Evolutionary conservation across 495 filamentous ascomycete species (phyloP).

Genomic region (Trichoderma erinaceum): DNA sequence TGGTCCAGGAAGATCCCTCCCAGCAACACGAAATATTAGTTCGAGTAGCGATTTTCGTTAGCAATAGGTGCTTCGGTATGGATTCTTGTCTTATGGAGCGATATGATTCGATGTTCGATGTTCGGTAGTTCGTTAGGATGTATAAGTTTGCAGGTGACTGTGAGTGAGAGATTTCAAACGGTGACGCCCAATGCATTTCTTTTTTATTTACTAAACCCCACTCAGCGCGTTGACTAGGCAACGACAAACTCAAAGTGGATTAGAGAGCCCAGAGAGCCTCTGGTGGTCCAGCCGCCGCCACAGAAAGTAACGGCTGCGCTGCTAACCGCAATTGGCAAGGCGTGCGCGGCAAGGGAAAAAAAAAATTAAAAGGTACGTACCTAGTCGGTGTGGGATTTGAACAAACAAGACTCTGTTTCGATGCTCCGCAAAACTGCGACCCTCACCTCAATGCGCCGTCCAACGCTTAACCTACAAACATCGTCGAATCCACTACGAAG

Average conservation of each 20-base stretch:
- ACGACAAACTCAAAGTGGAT: not conserved
- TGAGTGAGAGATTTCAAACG: conserved; percentile 16
- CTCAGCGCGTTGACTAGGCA: conserved; percentile 14
- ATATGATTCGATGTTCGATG: not conserved
- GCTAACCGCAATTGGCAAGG: conserved; percentile 22
- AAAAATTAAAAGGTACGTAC: conserved; percentile 17
- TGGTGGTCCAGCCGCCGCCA: not conserved
- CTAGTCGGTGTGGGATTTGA: conserved; percentile 4
- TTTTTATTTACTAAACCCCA: conserved; percentile 14
- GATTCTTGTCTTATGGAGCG: not conserved
- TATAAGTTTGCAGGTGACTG: conserved; percentile 20
- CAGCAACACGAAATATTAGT: too few relatives aligned
- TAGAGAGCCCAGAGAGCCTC: not conserved
- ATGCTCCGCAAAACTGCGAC: conserved; percentile 12
- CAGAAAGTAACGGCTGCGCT: not conserved
- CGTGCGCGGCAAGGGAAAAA: conserved; percentile 22
- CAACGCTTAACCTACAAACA: not conserved
- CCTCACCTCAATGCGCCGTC: conserved; percentile 11
- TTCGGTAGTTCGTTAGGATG: not conserved
- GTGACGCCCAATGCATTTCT: conserved; percentile 14
- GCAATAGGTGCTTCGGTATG: not conserved
- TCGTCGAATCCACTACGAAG: not conserved
- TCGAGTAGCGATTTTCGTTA: not conserved
- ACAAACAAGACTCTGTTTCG: not conserved
- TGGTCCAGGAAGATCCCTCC: not conserved